Conservation (phyloP, 108 stramenopile genomes). For the Nitzschia inconspicua region DNA sequence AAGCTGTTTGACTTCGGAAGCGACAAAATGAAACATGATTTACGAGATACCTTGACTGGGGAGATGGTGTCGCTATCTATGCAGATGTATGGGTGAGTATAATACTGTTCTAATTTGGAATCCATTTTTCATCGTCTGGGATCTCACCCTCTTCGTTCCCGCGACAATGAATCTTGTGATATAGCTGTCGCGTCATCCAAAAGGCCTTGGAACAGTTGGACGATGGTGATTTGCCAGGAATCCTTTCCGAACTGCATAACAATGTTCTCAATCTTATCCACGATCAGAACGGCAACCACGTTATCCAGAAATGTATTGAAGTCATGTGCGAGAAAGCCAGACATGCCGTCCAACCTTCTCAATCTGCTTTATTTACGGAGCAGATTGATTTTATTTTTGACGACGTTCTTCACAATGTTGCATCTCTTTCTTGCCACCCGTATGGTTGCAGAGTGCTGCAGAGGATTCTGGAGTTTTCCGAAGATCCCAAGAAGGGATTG, state of each 20-base stretch:
- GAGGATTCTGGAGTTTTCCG: constrained; percentile 93
- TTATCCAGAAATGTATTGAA: constrained; percentile 96
- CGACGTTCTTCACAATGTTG: constrained; percentile 82
- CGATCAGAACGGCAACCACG: constrained; percentile 98
- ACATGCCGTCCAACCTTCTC: constrained; percentile 37
- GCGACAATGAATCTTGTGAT: background rate
- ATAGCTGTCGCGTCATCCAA: constrained; percentile 92
- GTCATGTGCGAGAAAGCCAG: constrained; percentile 68
- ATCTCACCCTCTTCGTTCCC: background rate
- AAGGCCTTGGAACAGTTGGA: constrained; percentile 86
- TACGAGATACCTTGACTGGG: constrained; percentile 61
- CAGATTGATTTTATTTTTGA: constrained; percentile 92
- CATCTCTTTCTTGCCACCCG: constrained; percentile 88
- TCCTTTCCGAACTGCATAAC: constrained; percentile 83
- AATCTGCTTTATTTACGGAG: constrained; percentile 42
- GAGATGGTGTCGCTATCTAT: constrained; percentile 81
- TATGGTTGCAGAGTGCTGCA: constrained; percentile 97
- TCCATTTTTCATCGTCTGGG: background rate
- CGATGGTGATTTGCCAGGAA: constrained; percentile 65
- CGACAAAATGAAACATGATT: constrained; percentile 60
- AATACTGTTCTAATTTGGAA: background rate
- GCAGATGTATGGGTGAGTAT: constrained; percentile 89
- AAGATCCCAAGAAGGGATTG: constrained; percentile 63
- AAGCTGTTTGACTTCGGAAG: constrained; percentile 94
- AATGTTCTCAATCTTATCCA: constrained; percentile 91